A percentile compares a stretch with the other conserved stretches of the same genome.
Evolutionary conservation across 305 asterid species (phyloP).

Genomic region (Rubia tinctorum): DNA sequence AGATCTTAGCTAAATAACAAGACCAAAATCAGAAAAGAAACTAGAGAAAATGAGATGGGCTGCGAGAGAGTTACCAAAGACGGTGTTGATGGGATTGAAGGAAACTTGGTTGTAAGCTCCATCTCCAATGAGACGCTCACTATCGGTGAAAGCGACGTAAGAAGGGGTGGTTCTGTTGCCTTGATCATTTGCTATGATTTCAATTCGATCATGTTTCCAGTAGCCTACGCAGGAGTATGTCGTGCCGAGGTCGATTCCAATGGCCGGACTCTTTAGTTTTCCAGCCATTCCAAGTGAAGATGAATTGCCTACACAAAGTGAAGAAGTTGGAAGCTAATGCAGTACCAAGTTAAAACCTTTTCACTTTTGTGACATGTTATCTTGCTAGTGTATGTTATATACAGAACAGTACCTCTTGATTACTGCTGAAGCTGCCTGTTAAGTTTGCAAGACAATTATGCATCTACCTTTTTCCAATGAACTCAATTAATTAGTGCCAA

Average conservation of each 20-base stretch:
- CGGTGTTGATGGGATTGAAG: constrained; percentile 22
- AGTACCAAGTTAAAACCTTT: no score
- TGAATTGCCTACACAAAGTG: no score
- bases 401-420: no score
- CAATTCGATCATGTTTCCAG: constrained; percentile 15
- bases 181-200: constrained; percentile 23
- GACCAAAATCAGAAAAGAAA: neutral
- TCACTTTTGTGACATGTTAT: no score
- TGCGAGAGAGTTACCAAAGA: constrained; percentile 14
- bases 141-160: constrained; percentile 18
- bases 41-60: neutral
- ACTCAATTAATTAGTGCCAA: no score
- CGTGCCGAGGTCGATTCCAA: constrained; percentile 20
- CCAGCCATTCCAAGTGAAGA: no score
- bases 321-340: no score
- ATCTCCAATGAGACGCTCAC: constrained; percentile 13
- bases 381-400: no score
- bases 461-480: no score
- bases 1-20: neutral
- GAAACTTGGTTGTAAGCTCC: constrained; percentile 24
- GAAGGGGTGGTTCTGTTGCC: constrained; percentile 27
- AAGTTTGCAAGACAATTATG: no score
- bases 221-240: constrained; percentile 3
- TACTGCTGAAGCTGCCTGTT: no score
- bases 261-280: constrained; percentile 6